These are phyloP conservation scores for Hypoxylon sp. DNA, from an alignment of 2,329 filamentous ascomycete species.

Conservation along the genomic window DNA sequence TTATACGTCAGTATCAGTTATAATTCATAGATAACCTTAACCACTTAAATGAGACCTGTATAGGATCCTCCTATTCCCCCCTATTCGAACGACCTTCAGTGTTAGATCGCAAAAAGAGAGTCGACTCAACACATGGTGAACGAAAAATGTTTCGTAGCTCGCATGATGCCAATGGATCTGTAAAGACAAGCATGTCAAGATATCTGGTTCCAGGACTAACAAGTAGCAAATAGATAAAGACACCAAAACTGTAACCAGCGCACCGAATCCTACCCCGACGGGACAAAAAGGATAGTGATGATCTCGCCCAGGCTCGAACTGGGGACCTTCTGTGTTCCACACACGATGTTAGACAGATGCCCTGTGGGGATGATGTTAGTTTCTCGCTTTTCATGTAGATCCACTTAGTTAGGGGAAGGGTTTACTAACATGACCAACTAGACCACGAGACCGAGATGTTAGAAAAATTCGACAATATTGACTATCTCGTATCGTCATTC, in stretches of 20 bases:
- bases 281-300: constrained; percentile 3
- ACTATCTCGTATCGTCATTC: not conserved
- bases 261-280: not conserved
- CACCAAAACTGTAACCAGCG: not conserved
- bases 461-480: not conserved
- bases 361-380: constrained; percentile 18
- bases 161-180: not conserved
- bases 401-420: constrained; percentile 1
- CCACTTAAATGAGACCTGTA: not conserved
- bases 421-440: constrained; percentile 20
- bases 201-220: not conserved
- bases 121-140: not conserved
- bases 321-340: constrained; percentile 15
- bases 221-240: not conserved
- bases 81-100: not conserved
- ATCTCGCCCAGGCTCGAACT: constrained; percentile 17
- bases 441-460: constrained; percentile 10
- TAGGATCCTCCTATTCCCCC: not conserved
- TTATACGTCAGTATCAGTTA: not conserved
- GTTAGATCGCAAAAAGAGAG: not conserved
- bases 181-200: not conserved
- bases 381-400: not conserved
- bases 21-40: not conserved
- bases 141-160: not conserved
- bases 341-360: constrained; percentile 19